Evolutionary conservation across 192 early-diverging fungal genomes (phyloP), one percentile per base, ranked within the genome.

Genomic region (Coemansia sp.): DNA sequence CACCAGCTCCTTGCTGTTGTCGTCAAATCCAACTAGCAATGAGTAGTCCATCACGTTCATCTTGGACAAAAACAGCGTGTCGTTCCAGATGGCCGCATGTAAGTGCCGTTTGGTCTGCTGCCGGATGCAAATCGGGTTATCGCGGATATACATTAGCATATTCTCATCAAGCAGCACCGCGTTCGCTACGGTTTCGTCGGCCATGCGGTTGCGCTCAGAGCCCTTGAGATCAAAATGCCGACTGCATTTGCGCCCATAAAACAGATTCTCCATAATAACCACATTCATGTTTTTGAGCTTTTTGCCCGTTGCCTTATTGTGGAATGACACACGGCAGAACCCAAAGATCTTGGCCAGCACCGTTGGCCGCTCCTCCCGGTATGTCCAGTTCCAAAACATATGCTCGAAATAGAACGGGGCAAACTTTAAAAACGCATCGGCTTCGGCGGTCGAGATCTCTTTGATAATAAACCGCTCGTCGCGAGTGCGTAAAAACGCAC

Each of bases 41-140:
- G 93, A 95, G 61, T 99, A 99, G 72, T 99, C 96, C 94, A 99
- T 96, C 9, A 99, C 91, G 59, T 96, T 93, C 61, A 90, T 83
- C 60, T 86, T 86, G n/a, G 88, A 87, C 51, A 99, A 69, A 61
- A 99, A 99, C 20, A 93, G 74, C 8, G 94, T 94, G 67, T 99
- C 97, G 56, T 99, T 96, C 61, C 83, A 88, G 1, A 99, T 79
- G 7, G 94, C 93, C 10, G 85, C 86, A 31, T 83, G 81, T 14
- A 99, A 69, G 39, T 94, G 80, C 23, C 85, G 78, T 60, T 97
- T 96, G 8, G 93, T 86, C 61, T 96, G 89, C 50, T 91, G 89
- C 15, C 94, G 84, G 17, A 97, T 89, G 61, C 88, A 97, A 23
- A 99, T 73, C 6, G 97, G 94, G 5, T 87, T 85, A 58, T 94